Percentiles rank a stretch among this genome's conserved stretches.
Conservation (phyloP, 2,329 filamentous ascomycete genomes). For the Claviceps fusiformis region DNA sequence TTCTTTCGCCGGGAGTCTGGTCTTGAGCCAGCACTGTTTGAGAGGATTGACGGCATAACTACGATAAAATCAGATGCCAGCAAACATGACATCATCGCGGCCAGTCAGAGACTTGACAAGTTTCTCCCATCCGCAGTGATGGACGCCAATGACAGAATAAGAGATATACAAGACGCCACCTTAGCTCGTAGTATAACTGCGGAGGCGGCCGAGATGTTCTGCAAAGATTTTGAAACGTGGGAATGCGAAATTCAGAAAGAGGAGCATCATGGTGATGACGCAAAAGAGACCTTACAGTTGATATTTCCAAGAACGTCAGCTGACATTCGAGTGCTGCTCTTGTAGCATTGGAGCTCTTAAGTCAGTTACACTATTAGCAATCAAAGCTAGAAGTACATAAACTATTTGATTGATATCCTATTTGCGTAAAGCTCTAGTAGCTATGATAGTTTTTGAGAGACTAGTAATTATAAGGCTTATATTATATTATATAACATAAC, state of each 20-base stretch:
- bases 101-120: conserved; percentile 69
- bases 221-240: conserved; percentile 60
- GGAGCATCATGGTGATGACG: conserved; percentile 19
- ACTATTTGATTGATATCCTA: no score
- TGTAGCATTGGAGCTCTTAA: neutral
- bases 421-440: no score
- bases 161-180: conserved; percentile 55
- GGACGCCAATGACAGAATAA: conserved; percentile 75
- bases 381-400: no score
- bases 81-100: conserved; percentile 40
- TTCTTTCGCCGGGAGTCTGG: conserved; percentile 69
- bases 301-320: conserved; percentile 46
- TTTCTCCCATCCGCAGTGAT: conserved; percentile 89
- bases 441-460: no score
- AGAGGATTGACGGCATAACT: conserved; percentile 26
- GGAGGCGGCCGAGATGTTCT: conserved; percentile 72
- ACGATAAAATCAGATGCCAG: conserved; percentile 30
- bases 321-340: conserved; percentile 46
- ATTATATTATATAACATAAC: no score
- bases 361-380: no score
- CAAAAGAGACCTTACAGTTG: conserved; percentile 15
- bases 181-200: conserved; percentile 68
- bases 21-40: conserved; percentile 47
- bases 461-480: no score
- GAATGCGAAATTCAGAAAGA: conserved; percentile 35